Base-by-base conservation (phyloP, 148 eudicot genomes). In the Cornus kousa region DNA sequence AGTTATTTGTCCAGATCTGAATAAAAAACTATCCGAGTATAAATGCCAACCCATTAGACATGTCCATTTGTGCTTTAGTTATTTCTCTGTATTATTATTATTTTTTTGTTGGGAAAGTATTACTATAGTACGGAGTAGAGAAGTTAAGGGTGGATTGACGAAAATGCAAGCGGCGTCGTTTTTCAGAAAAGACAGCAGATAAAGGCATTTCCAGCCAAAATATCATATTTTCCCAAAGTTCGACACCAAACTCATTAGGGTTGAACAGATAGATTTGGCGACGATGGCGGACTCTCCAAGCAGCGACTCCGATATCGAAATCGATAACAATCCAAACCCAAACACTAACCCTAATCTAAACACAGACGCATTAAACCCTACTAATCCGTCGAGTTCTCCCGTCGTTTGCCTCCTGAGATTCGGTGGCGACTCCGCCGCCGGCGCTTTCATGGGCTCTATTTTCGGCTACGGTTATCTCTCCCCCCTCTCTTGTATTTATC, bases 391-490 rank as follows among this genome's bases (percentile, higher is more conserved):
- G 40, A 80, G 83, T 74, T 68, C 93, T n/a, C 88, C 97, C 0
- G 53, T 85, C 28, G 85, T 94, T 48, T 94, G 98, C 87, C 79
- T 94, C 74, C 53, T 87, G 32, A 76, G 87, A 66, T 94, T 87
- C 74, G 97, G 92, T 77, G 87, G 89, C 7, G 97, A 94, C 77
- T 79, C 97, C 9, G 87, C 87, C n/a, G 88, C 83, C 39, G 97
- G 98, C 59, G 98, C 97, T 74, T 79, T 88, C 40, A 87, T 90
- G 89, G 98, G 98, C 67, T 91, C 98, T 78, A 40, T 94, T 77
- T 91, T 94, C 70, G 98, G 98, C 72, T 91, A 84, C 71, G 98
- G 98, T 94, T 79, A 39, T 75, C 70, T 55, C 50, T 50, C 55
- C 72, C 70, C 67, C 10, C 8, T 48, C 14, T 31, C 2, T 66